phyloP scores from a whole-genome alignment of 495 filamentous ascomycete species.

The Chlorociboria aeruginascens region DNA sequence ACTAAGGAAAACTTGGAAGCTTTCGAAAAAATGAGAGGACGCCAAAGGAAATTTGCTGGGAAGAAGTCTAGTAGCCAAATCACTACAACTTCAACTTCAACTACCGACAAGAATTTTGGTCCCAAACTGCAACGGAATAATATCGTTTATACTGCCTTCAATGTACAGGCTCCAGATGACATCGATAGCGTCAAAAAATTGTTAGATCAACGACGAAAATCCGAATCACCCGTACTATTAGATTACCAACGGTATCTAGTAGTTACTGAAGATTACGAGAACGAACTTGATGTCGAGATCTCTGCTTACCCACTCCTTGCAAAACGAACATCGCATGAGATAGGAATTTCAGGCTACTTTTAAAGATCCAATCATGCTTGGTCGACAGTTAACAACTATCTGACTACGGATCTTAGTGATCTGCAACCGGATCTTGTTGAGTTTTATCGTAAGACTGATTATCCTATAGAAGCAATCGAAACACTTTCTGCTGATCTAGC shows the following conservation, averaged over 20 bases:
- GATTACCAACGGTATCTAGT: background rate
- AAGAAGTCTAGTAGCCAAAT: background rate
- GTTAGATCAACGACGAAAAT: slow-evolving; percentile 1
- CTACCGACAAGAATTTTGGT: slow-evolving; percentile 4
- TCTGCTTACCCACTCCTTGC: slow-evolving; percentile 1
- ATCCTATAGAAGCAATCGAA: background rate
- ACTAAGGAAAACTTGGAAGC: background rate
- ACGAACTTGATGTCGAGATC: background rate
- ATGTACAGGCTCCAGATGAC: slow-evolving; percentile 2
- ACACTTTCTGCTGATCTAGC: slow-evolving; percentile 3
- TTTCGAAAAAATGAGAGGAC: too few species aligned
- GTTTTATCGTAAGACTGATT: slow-evolving; percentile 8
- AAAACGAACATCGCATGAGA: slow-evolving; percentile 1
- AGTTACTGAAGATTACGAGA: background rate
- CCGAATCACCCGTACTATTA: slow-evolving; percentile 1
- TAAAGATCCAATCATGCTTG: slow-evolving; percentile 1
- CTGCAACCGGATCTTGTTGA: slow-evolving; percentile 1
- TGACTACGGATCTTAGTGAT: slow-evolving; percentile 1
- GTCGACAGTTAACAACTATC: slow-evolving; percentile 4
- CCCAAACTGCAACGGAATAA: background rate
- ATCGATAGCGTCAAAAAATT: background rate
- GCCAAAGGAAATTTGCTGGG: background rate
- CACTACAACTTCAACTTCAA: background rate
- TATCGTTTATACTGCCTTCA: background rate
- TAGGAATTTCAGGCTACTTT: slow-evolving; percentile 1